Percentiles rank a stretch among this genome's conserved stretches.
phyloP scores from a whole-genome alignment of 345 rosid species.

The Aquilaria malaccensis region DNA sequence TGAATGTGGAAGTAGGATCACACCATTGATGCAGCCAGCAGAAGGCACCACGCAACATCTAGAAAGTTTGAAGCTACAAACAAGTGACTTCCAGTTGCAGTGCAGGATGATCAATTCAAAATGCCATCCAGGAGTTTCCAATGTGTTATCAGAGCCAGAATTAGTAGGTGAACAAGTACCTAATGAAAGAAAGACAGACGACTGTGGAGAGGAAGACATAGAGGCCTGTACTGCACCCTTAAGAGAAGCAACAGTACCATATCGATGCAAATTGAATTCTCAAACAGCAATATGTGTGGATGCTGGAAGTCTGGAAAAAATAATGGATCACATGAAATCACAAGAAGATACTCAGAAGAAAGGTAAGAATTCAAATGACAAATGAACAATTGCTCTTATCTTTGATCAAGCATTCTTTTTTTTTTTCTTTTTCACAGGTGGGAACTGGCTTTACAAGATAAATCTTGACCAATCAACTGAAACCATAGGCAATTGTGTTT shows the following conservation, averaged over 20 bases:
- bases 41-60: slow-evolving; percentile 12
- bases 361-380: slow-evolving; percentile 29
- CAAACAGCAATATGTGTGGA: slow-evolving; percentile 28
- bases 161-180: slow-evolving; percentile 12
- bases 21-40: slow-evolving; percentile 12
- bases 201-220: slow-evolving; percentile 12
- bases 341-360: slow-evolving; percentile 19
- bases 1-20: slow-evolving; percentile 4
- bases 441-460: slow-evolving; percentile 2
- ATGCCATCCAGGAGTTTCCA: slow-evolving; percentile 17
- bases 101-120: slow-evolving; percentile 7
- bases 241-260: slow-evolving; percentile 6
- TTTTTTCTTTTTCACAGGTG: slow-evolving; percentile 7
- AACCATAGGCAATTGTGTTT: neutral
- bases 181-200: slow-evolving; percentile 14
- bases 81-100: slow-evolving; percentile 6
- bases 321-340: slow-evolving; percentile 8
- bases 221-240: slow-evolving; percentile 11
- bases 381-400: slow-evolving; percentile 7
- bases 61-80: slow-evolving; percentile 2
- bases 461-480: slow-evolving; percentile 3
- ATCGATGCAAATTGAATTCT: slow-evolving; percentile 17
- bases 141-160: slow-evolving; percentile 17
- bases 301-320: slow-evolving; percentile 11
- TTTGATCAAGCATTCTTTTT: neutral